Percentiles rank a stretch among this genome's conserved stretches.
phyloP scores from a whole-genome alignment of 371 early-diverging fungal species.

The Mortierella sp. region DNA sequence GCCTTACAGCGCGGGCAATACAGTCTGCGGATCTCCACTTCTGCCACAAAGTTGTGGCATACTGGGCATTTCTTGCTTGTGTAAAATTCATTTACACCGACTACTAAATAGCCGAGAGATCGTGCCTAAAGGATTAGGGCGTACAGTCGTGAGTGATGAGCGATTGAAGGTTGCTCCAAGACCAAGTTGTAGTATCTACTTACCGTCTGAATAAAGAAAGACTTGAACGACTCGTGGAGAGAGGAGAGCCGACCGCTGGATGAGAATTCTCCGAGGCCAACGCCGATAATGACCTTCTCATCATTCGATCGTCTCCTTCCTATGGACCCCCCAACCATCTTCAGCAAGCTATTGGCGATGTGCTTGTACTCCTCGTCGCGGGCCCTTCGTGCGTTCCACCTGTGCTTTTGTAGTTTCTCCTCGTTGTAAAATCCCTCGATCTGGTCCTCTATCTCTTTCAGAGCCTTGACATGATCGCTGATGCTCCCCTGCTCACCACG shows the following conservation, averaged over 20 bases:
- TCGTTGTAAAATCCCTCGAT: conserved; percentile 4
- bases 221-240: background rate
- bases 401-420: background rate
- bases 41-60: background rate
- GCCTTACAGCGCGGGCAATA: background rate
- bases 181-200: too few species aligned
- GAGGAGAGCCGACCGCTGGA: conserved; percentile 6
- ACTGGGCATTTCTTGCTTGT: conserved; percentile 6
- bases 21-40: background rate
- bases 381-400: conserved; percentile 4
- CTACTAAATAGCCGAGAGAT: background rate
- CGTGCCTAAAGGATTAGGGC: background rate
- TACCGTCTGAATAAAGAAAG: conserved; percentile 12
- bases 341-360: conserved; percentile 5
- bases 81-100: conserved; percentile 13
- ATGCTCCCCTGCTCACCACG: background rate
- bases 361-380: background rate
- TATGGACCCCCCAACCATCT: conserved; percentile 13
- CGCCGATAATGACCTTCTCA: conserved; percentile 3
- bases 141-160: too few species aligned
- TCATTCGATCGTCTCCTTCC: conserved; percentile 1
- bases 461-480: background rate
- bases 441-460: too few species aligned
- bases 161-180: background rate
- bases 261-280: conserved; percentile 9